Evolutionary conservation across 768 basidiomycete genomes (phyloP).

Genomic region (Boletus pseudopeckii): DNA sequence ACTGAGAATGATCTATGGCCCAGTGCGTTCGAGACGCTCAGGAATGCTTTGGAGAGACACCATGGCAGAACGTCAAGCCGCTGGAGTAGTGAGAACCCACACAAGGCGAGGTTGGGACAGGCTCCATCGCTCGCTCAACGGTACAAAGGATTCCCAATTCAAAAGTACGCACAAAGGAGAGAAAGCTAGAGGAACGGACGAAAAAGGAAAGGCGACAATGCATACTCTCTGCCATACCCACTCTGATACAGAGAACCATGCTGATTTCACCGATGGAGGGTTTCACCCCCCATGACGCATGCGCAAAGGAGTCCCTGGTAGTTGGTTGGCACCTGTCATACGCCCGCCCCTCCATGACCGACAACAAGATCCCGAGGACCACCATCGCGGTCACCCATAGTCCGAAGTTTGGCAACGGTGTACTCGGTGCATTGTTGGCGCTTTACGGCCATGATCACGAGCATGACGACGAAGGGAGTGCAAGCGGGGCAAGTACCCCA

Average conservation of each 20-base stretch:
- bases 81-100: slow-evolving; percentile 44
- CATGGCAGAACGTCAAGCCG: slow-evolving; percentile 36
- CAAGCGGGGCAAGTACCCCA: slow-evolving; percentile 21
- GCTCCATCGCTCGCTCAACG: slow-evolving; percentile 11
- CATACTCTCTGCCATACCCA: slow-evolving; percentile 1
- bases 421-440: slow-evolving; percentile 63
- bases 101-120: slow-evolving; percentile 31
- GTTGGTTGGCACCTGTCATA: slow-evolving; percentile 14
- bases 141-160: not conserved
- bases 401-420: slow-evolving; percentile 41
- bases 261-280: not conserved
- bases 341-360: not conserved
- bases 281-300: slow-evolving; percentile 3
- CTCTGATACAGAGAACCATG: slow-evolving; percentile 11
- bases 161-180: not conserved
- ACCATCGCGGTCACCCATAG: slow-evolving; percentile 3
- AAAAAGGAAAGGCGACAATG: slow-evolving; percentile 10
- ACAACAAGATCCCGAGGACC: slow-evolving; percentile 5
- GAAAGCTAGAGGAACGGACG: not conserved
- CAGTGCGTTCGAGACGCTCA: slow-evolving; percentile 46
- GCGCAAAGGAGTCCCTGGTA: slow-evolving; percentile 17
- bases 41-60: slow-evolving; percentile 51
- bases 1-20: slow-evolving; percentile 34
- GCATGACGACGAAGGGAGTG: slow-evolving; percentile 28
- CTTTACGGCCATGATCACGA: slow-evolving; percentile 45